A percentile compares a stretch with the other conserved stretches of the same genome.
Conservation (phyloP, 345 rosid species). For the Aethionema arabicum region DNA sequence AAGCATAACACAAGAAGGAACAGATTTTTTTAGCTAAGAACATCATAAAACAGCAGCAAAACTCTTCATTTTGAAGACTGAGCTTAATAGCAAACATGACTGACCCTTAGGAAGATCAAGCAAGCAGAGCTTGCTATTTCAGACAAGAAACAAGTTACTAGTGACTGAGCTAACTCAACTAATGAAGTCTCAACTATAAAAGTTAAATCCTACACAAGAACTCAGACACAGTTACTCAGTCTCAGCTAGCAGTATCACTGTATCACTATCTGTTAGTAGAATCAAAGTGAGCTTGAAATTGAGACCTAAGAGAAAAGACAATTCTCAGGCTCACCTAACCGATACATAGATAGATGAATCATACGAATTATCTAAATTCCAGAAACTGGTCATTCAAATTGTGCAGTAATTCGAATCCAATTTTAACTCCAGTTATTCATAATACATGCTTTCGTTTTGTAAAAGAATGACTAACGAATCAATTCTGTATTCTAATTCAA, state of each 20-base stretch:
- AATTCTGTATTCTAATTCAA: not conserved
- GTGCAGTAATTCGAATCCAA: not conserved
- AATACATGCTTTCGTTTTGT: not conserved
- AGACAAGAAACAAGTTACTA: not conserved
- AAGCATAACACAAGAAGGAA: not conserved
- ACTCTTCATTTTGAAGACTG: not conserved
- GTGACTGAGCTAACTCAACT: not conserved
- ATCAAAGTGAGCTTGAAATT: constrained; percentile 1
- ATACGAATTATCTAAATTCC: too few species aligned
- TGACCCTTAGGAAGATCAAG: not conserved
- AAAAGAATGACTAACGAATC: not conserved
- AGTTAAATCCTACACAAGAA: not conserved
- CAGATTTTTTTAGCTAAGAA: not conserved
- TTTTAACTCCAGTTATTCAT: not conserved
- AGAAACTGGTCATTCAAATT: not conserved
- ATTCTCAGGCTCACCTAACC: constrained; percentile 1
- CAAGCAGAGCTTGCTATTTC: not conserved
- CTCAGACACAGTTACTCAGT: not conserved
- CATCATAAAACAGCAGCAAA: not conserved
- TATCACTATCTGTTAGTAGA: not conserved
- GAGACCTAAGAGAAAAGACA: not conserved
- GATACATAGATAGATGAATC: not conserved
- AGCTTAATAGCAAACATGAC: constrained; percentile 6
- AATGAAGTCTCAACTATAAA: not conserved
- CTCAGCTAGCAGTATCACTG: too few species aligned